These are phyloP conservation scores for Metrosideros polymorpha DNA, from an alignment of 441 rosid species.

Conservation along the genomic window DNA sequence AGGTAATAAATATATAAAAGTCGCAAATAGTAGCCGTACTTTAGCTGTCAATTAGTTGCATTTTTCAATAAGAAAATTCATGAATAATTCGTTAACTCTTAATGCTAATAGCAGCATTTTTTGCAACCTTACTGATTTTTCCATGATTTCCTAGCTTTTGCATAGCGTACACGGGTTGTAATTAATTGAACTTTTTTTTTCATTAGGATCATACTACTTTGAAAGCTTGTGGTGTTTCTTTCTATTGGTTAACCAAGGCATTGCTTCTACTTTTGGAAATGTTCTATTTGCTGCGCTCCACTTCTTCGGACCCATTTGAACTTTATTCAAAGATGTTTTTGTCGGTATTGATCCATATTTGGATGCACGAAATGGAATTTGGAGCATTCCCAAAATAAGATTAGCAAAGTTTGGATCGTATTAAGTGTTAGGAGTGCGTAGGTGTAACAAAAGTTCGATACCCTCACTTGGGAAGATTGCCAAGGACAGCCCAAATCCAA, in stretches of 20 bases:
- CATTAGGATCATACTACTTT: neutral
- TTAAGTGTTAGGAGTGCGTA: too few species aligned
- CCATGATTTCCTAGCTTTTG: neutral
- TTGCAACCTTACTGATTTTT: neutral
- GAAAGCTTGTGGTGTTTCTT: too few species aligned
- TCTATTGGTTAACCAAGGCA: neutral
- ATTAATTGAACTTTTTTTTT: neutral
- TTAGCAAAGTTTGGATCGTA: neutral
- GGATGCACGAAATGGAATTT: neutral
- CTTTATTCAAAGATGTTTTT: neutral
- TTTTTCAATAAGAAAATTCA: neutral
- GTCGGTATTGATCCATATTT: neutral
- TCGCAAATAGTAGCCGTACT: neutral
- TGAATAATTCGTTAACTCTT: neutral
- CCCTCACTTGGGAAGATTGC: too few species aligned
- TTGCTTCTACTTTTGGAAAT: neutral
- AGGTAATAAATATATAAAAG: neutral
- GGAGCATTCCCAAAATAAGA: neutral
- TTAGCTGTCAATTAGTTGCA: neutral
- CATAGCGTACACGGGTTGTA: neutral
- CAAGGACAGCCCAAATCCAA: too few species aligned
- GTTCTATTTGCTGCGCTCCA: neutral
- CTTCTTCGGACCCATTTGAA: neutral
- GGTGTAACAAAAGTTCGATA: too few species aligned
- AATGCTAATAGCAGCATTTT: neutral